phyloP scores from a whole-genome alignment of 192 early-diverging fungal species.

The Mortierella hygrophila region DNA sequence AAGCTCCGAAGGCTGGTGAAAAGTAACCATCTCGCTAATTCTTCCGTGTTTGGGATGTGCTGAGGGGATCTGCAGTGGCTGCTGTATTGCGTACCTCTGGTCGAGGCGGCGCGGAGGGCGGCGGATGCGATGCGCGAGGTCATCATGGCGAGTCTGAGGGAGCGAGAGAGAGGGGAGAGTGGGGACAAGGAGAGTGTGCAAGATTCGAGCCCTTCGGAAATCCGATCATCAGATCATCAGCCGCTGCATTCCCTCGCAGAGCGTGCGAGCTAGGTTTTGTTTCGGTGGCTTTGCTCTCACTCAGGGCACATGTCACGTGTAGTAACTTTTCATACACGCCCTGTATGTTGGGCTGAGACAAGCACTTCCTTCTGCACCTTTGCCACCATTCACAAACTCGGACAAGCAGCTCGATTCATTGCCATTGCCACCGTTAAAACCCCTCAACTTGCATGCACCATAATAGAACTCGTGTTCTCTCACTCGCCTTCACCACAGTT shows the following conservation, averaged over 20 bases:
- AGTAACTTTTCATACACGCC: too few species aligned
- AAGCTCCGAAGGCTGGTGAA: background rate
- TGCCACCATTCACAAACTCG: background rate
- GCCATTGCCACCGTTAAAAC: background rate
- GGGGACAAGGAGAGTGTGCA: conserved; percentile 11
- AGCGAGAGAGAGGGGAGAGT: conserved; percentile 4
- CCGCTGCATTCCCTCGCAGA: background rate
- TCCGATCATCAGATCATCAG: conserved; percentile 14
- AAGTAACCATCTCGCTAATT: background rate
- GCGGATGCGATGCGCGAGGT: conserved; percentile 53
- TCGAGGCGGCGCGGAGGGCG: conserved; percentile 48
- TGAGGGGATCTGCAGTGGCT: background rate
- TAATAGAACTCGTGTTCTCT: background rate
- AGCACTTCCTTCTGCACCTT: background rate
- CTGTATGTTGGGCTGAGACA: too few species aligned
- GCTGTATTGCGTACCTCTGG: conserved; percentile 40
- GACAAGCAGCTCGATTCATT: background rate
- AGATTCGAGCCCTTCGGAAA: conserved; percentile 26
- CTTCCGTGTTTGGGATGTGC: background rate
- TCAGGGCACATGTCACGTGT: background rate
- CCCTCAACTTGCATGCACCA: background rate
- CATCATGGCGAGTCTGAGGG: conserved; percentile 36
- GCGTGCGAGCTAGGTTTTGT: background rate
- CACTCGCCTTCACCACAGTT: background rate
- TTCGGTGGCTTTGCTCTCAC: background rate